Percentiles rank a stretch among this genome's conserved stretches.
phyloP scores from a whole-genome alignment of 2,329 filamentous ascomycete genomes.

The Fusarium circinatum region DNA sequence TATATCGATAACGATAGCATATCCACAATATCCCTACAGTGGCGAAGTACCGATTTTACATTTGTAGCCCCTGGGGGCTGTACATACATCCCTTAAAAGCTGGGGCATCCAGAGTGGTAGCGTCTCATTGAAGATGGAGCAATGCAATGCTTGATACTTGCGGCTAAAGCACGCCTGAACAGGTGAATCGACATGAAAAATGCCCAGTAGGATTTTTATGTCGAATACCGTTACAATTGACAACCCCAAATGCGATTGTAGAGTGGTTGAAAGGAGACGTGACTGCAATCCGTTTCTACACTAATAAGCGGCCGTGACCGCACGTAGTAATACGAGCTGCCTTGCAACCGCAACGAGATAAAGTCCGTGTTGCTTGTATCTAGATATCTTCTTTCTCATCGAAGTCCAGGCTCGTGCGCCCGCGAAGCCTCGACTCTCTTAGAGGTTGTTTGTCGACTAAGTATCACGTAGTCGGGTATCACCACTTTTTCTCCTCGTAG shows the following conservation, averaged over 20 bases:
- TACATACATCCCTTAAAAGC: background rate
- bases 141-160: background rate
- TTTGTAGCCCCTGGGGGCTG: no score
- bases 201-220: background rate
- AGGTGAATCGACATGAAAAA: background rate
- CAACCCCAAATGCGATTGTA: background rate
- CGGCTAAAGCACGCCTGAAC: background rate
- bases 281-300: background rate
- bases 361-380: background rate
- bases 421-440: constrained; percentile 13
- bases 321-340: background rate
- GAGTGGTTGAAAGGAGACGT: background rate
- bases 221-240: background rate
- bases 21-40: no score
- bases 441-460: constrained; percentile 59
- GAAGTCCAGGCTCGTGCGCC: constrained; percentile 20
- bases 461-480: constrained; percentile 67
- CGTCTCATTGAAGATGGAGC: background rate
- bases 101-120: background rate
- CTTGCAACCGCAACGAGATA: background rate
- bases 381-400: background rate
- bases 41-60: no score
- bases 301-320: background rate
- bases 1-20: no score
- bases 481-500: constrained; percentile 65